Base-by-base conservation (phyloP, 2,329 filamentous ascomycete species). In the Arthroderma sp. region DNA sequence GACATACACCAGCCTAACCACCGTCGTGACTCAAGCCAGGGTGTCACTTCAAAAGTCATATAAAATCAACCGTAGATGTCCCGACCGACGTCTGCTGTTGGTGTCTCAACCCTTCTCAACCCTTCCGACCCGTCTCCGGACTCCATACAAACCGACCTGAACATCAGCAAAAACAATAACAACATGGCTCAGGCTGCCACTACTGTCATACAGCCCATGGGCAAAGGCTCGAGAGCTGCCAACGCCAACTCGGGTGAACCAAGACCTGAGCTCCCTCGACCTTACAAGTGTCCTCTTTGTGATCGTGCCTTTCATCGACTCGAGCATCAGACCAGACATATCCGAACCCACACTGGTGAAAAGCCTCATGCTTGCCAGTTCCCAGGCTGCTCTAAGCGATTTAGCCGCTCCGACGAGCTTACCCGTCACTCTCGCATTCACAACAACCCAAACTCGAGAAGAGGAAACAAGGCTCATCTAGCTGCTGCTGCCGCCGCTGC, bases 231-330 rank as follows among this genome's bases (percentile, higher is more conserved):
- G 47, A 50, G 52, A 51, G 53, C 56, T 55, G 53, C 55, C 54
- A 52, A 52, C 52, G 52, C 50, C 53, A 54, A 55, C 53, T 51
- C 51, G 58, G 70, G 51, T 55, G 36, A 48, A 22, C 46, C 45
- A 29, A 77, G 66, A 66, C 85, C 74, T 72, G 89, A 96, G 66
- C 77, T 96, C 44, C 91, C 91, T 48, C 81, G 91, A 46, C 89
- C 89, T 0, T 98, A 98, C 79, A 96, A 96, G 73, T 98, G 89
- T 66, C 88, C 89, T 49, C 78, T 98, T 51, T 98, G 91, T 72
- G 89, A 95, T 59, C 94, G 95, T 75, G 89, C 91, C 49, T 98
- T 98, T 70, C 91, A 96, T 73, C 86, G 91, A 51, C 75, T 98
- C 36, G 89, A 96, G 71, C 89, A 96, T 65, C 89, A 95, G 73